Evolutionary conservation across 2,329 filamentous ascomycete genomes (phyloP), one percentile per base, ranked within the genome.

Genomic region (Xylaria digitata): DNA sequence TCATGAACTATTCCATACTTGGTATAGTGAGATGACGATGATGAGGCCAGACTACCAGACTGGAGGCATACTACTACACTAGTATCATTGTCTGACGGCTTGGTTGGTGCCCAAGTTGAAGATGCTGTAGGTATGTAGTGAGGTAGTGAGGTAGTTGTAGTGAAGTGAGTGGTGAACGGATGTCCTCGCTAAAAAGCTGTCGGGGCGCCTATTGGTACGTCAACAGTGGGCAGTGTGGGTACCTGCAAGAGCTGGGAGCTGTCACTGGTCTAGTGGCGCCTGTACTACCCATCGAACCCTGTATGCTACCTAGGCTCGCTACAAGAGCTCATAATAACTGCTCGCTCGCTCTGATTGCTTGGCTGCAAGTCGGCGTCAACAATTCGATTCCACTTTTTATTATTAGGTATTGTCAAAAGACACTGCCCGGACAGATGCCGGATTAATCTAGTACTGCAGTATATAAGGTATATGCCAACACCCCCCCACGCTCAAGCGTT

Each of bases 361-460:
- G 43, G 49, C 49, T 67, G 43, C 54, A 2, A 60, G 50, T 61
- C 58, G 56, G 65, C 57, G 57, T 68, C 66, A 68, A 65, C 66
- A 65, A 61, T 55, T 52, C 17, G 15, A 64, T n/a, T 57, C 64
- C 64, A 67, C 60, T 57, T 59, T 26, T 26, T 26, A 26, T 26
- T 26, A 26, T 26, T 26, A 5, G n/a, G n/a, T n/a, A n/a, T n/a
- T n/a, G n/a, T n/a, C n/a, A n/a, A n/a, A n/a, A n/a, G n/a, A n/a
- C n/a, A n/a, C n/a, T n/a, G n/a, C n/a, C n/a, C n/a, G n/a, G n/a
- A n/a, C n/a, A n/a, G n/a, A n/a, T n/a, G n/a, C n/a, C n/a, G n/a
- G n/a, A n/a, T n/a, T n/a, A n/a, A n/a, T n/a, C n/a, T n/a, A n/a
- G n/a, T n/a, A n/a, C n/a, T n/a, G n/a, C n/a, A n/a, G n/a, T n/a